phyloP scores from a whole-genome alignment of 2,329 filamentous ascomycete species.

The Hymenoscyphus fructigenus region DNA sequence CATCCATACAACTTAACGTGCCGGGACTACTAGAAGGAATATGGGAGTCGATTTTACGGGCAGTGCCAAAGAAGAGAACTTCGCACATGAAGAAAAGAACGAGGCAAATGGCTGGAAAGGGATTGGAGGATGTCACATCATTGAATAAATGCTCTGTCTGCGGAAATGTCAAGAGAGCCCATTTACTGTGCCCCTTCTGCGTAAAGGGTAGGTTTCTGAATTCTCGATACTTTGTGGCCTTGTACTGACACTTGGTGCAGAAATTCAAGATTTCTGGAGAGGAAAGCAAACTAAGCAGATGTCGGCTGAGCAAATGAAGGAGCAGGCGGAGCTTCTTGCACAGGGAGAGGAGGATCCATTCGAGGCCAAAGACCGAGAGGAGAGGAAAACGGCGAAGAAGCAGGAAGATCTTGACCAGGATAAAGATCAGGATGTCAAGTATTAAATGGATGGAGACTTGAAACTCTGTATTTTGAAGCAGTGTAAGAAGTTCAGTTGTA shows the following conservation, averaged over 20 bases:
- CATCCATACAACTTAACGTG: conserved; percentile 58
- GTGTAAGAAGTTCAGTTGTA: conserved; percentile 1
- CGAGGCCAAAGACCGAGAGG: not conserved
- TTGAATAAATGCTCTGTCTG: conserved; percentile 89
- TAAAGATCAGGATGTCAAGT: conserved; percentile 1
- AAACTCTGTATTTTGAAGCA: not conserved
- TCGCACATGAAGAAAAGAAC: conserved; percentile 94
- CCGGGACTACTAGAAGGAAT: conserved; percentile 74
- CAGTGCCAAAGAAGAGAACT: conserved; percentile 98
- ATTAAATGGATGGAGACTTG: not conserved
- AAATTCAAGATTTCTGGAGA: conserved; percentile 26
- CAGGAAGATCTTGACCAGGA: conserved; percentile 20
- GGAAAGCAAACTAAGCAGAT: conserved; percentile 6
- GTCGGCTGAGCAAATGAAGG: not conserved
- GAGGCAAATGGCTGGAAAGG: conserved; percentile 94
- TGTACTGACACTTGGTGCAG: conserved; percentile 19
- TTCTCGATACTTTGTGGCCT: not conserved
- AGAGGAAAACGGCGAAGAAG: conserved; percentile 17
- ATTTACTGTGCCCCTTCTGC: conserved; percentile 85
- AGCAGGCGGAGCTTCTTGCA: not conserved
- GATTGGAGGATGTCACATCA: conserved; percentile 82
- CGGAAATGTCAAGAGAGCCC: conserved; percentile 82
- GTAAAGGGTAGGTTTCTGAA: conserved; percentile 66
- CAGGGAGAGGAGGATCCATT: not conserved
- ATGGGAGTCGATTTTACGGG: conserved; percentile 89